Base-by-base conservation (phyloP, 495 filamentous ascomycete genomes). In the Aspergillus leporis region DNA sequence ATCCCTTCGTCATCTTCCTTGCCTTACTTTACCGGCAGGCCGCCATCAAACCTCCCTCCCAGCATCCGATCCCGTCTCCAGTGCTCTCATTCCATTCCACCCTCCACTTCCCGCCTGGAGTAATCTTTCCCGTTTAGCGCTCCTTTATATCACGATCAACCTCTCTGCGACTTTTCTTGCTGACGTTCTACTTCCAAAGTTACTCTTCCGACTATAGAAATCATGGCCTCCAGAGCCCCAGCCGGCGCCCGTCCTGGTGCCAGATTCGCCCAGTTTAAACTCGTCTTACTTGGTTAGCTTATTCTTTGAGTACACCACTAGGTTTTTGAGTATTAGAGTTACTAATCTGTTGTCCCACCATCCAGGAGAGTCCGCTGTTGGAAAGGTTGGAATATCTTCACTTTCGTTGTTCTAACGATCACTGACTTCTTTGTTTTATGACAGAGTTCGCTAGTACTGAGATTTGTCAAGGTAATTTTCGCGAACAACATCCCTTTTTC, bases 191-290 rank as follows among this genome's bases (percentile, higher is more conserved):
- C 55, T 30, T 51, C 6, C 32, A 55, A 46, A 40, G 23, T 31
- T 31, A 10, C 43, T 46, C 55, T 28, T 18, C 56, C 58, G 56
- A 60, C 59, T 62, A 50, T 22, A 47, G 21, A 23, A 47, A 70
- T 53, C 47, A 97, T 97, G 92, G 88, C 92, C 72, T 82, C 90
- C 69, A 82, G 92, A 79, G 81, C 86, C 72, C 84, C 88, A 72
- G 83, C 89, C 74, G 90, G 88, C 73, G 82, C 83, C 70, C 87
- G 91, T 62, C 83, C 84, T 55, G 90, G 90, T 70, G 85, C 81
- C 65, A 89, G 93, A 67, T 98, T 98, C 77, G 94, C 94, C 63
- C 94, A 98, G 81, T 98, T 98, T 80, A 98, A 98, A 83, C 86
- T 98, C 67, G 94, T 98, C 58, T 80, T 98, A 67, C 81, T 98